Percentiles rank a stretch among this genome's conserved stretches.
Conservation (phyloP, 345 rosid genomes). For the Melastoma malabathricum region DNA sequence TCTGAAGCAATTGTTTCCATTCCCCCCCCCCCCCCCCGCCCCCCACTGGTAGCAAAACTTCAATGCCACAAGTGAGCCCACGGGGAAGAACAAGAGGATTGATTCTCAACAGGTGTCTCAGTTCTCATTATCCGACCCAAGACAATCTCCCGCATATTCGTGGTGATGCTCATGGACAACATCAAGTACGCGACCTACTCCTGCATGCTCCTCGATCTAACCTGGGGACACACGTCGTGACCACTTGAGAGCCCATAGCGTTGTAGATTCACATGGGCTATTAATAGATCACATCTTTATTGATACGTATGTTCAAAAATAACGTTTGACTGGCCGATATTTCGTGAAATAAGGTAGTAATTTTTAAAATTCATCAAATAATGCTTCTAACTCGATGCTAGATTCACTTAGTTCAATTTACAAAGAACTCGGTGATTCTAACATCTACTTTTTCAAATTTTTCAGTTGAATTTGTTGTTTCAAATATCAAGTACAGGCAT, state of each 20-base stretch:
- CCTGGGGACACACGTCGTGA: slow-evolving; percentile 56
- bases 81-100: slow-evolving; percentile 51
- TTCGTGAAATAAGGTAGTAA: too few species aligned
- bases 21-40: slow-evolving; percentile 43
- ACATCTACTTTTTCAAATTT: too few species aligned
- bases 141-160: slow-evolving; percentile 76
- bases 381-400: too few species aligned
- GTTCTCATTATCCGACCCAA: slow-evolving; percentile 63
- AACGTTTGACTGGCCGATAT: too few species aligned
- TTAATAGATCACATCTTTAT: too few species aligned
- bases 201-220: slow-evolving; percentile 40
- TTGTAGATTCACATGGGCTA: background rate
- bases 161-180: slow-evolving; percentile 81
- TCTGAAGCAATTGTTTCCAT: slow-evolving; percentile 65
- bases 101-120: slow-evolving; percentile 60
- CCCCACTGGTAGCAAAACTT: slow-evolving; percentile 37
- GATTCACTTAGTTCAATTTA: too few species aligned
- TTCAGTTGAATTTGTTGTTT: too few species aligned
- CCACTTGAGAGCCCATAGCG: slow-evolving; percentile 22
- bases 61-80: slow-evolving; percentile 25
- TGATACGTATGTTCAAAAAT: too few species aligned
- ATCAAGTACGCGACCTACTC: slow-evolving; percentile 94
- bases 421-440: too few species aligned
- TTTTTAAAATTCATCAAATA: too few species aligned
- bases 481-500: too few species aligned